Evolutionary conservation across 169 alveolate species (phyloP), one percentile per base, ranked within the genome.

Genomic region (Plasmodium inui): DNA sequence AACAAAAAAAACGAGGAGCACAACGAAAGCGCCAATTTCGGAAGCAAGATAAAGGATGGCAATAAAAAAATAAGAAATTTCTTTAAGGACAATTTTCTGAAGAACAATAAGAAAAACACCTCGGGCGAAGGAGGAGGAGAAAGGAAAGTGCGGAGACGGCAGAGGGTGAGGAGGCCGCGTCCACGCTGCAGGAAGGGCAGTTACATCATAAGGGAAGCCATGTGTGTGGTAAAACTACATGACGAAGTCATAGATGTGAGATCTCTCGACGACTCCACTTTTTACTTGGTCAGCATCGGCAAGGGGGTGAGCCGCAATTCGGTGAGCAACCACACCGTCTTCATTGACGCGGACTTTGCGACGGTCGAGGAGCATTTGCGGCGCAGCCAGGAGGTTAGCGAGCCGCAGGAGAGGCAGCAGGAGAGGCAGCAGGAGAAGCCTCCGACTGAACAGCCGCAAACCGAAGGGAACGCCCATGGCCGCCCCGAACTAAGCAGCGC

Each of bases 171-270:
- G 70, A 32, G 80, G 37, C 17, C 26, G 53, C 55, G 39, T 9
- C 70, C 39, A 17, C 7, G 39, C 57, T n/a, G 61, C 37, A 85
- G 84, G 93, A 67, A 67, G 39, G 37, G 37, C 39, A 67, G n/a
- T 8, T 86, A 86, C 46, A 86, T 86, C 22, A 86, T 86, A 74
- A 74, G 80, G 41, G 93, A 86, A 70, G 93, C 93, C 46, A 74
- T 86, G 85, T 86, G 86, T 6, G 85, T 86, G 30, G 73, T 86
- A 19, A 86, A 86, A 55, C 82, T 86, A 1, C 93, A 86, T 14
- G 78, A 86, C 41, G 86, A 86, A 28, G 81, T 86, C 9, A 55
- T 86, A 55, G 93, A 86, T 17, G 46, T 86, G 26, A 86, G 80
- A 67, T 86, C 73, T 86, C 61, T 86, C 19, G 61, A 86, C 67